Base-by-base conservation (phyloP, 805 yeast genomes). In the Lipomyces orientalis region DNA sequence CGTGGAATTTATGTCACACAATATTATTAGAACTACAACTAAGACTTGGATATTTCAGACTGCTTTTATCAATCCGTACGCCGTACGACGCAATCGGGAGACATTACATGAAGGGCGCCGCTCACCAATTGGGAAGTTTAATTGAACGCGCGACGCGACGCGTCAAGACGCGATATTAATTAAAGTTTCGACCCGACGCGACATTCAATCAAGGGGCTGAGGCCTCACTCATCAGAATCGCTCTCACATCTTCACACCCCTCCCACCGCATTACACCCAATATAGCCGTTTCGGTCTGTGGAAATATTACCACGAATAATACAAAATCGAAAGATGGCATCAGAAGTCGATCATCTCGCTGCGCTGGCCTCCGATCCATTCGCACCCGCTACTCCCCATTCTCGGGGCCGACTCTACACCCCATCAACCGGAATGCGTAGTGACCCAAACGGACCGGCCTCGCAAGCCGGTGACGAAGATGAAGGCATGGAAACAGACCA, bases 301-400 rank as follows among this genome's bases (percentile, higher is more conserved):
- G 49, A 16, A 19, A 43, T 2, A 43, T n/a, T 16, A 14, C 49
- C n/a, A 16, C 49, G 22, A 43, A 43, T 43, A 43, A 43, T 16
- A 19, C 19, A 43, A 19, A 43, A 9, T 43, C 19, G 29, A n/a
- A 43, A 43, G 19, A 64, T 64, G 67, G 61, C 67, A n/a, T 54
- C 67, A 7, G 64, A 64, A 56, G 49, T 56, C 19, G 67, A 64
- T 25, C 64, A 56, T 51, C 39, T 56, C 10, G 67, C 67, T 10
- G 61, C 54, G 16, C 54, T 57, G 10, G 67, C 64, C 1, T 61
- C 64, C 22, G 67, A 64, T 54, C 67, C 67, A 10, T 56, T 51
- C 31, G 61, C 16, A 22, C 62, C 64, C 1, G 35, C 54, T 8
- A 61, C 62, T 16, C 55, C 61, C 9, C 55, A 51, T 2, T 33